Percentiles rank a stretch among this genome's conserved stretches.
Evolutionary conservation across 306 rosid species (phyloP).

Genomic region (Trifolium pratense): DNA sequence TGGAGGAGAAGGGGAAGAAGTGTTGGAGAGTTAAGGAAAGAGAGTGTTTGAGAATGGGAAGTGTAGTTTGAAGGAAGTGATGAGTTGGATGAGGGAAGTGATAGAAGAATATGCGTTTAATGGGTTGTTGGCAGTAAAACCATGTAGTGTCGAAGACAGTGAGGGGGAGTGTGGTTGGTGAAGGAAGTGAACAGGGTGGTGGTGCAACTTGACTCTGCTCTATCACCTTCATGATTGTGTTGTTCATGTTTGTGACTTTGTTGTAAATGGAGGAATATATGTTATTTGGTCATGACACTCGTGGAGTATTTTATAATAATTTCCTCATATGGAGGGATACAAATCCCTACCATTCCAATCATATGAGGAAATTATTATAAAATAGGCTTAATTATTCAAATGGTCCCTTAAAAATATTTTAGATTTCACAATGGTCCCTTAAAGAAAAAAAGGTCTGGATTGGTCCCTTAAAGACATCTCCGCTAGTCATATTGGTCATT

Average conservation of each 20-base stretch:
- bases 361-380: too few species aligned
- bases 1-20: slow-evolving; percentile 46
- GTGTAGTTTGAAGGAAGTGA: slow-evolving; percentile 35
- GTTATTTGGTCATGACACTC: too few species aligned
- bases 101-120: slow-evolving; percentile 49
- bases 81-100: slow-evolving; percentile 33
- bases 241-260: neutral
- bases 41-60: slow-evolving; percentile 47
- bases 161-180: slow-evolving; percentile 42
- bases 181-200: slow-evolving; percentile 29
- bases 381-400: too few species aligned
- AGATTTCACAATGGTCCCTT: too few species aligned
- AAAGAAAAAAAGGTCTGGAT: too few species aligned
- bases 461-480: too few species aligned
- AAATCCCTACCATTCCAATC: too few species aligned
- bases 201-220: slow-evolving; percentile 37
- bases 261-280: neutral
- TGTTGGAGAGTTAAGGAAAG: slow-evolving; percentile 51
- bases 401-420: too few species aligned
- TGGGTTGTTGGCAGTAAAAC: neutral
- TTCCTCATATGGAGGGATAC: too few species aligned
- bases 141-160: slow-evolving; percentile 48
- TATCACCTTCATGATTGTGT: slow-evolving; percentile 17
- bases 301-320: too few species aligned
- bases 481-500: too few species aligned